phyloP scores from a whole-genome alignment of 768 basidiomycete genomes.

The Russula vinacea region DNA sequence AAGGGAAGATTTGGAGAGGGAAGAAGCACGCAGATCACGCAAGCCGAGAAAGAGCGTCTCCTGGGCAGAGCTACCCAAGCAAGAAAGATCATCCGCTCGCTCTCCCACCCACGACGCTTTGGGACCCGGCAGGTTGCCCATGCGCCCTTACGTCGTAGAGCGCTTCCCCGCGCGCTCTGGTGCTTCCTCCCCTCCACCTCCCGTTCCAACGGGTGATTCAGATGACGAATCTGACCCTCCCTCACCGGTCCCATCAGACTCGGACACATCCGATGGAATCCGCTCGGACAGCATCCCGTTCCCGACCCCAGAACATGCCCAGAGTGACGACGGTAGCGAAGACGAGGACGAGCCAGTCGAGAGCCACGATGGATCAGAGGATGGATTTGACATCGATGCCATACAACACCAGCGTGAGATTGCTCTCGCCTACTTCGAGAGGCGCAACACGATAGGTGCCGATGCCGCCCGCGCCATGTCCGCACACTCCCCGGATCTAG shows the following conservation, averaged over 20 bases:
- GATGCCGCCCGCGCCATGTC: conserved; percentile 52
- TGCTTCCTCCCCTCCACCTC: conserved; percentile 31
- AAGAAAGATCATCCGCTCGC: conserved; percentile 31
- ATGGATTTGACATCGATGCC: conserved; percentile 56
- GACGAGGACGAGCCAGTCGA: conserved; percentile 33
- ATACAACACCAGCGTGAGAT: conserved; percentile 73
- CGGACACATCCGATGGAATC: conserved; percentile 36
- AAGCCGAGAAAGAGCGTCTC: conserved; percentile 59
- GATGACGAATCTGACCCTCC: conserved; percentile 62
- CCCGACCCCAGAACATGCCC: not conserved
- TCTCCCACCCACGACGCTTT: conserved; percentile 55
- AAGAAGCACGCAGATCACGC: conserved; percentile 36
- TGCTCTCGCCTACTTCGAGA: conserved; percentile 65
- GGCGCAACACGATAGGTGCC: conserved; percentile 54
- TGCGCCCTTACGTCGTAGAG: conserved; percentile 71
- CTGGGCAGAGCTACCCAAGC: conserved; percentile 49
- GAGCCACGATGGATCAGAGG: conserved; percentile 43
- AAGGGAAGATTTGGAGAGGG: conserved; percentile 33
- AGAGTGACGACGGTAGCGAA: conserved; percentile 27
- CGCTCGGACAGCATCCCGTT: conserved; percentile 23
- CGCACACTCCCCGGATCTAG: conserved; percentile 42
- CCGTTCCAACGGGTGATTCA: conserved; percentile 45
- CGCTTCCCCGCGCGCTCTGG: conserved; percentile 42
- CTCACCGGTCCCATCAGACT: conserved; percentile 35
- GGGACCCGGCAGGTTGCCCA: conserved; percentile 47